These are phyloP conservation scores for Oehlia diaphana DNA, from an alignment of 192 early-diverging fungal species.

Conservation along the genomic window DNA sequence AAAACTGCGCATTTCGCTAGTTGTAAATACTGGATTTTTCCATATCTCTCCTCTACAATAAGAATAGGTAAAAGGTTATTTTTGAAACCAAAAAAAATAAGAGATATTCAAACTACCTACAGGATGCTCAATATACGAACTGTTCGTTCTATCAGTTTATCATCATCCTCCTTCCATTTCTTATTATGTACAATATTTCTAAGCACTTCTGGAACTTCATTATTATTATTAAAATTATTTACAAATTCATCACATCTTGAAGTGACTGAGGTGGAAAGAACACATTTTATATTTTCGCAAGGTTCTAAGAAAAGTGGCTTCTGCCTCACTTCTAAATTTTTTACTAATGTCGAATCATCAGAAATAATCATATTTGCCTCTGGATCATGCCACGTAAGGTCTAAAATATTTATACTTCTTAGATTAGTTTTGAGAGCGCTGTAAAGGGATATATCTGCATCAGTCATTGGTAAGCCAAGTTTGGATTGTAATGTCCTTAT, in stretches of 20 bases:
- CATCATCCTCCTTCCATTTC: neutral
- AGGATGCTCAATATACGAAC: neutral
- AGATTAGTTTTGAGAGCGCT: neutral
- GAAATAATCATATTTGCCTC: slow-evolving; percentile 12
- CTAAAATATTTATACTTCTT: neutral
- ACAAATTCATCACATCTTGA: slow-evolving; percentile 7
- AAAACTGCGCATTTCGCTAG: too few species aligned
- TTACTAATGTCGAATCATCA: neutral
- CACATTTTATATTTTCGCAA: slow-evolving; percentile 5
- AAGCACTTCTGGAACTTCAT: neutral
- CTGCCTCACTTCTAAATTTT: slow-evolving; percentile 9
- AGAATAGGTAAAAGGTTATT: neutral
- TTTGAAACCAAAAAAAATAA: too few species aligned
- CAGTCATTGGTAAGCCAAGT: too few species aligned
- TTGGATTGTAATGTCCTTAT: too few species aligned
- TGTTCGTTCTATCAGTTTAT: slow-evolving; percentile 7
- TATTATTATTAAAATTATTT: slow-evolving; percentile 19
- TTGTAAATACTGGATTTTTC: too few species aligned
- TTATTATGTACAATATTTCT: slow-evolving; percentile 21
- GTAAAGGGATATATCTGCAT: too few species aligned
- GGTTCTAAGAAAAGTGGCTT: neutral
- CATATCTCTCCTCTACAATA: too few species aligned
- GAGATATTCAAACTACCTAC: neutral
- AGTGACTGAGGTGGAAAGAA: neutral
- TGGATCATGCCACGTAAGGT: neutral